phyloP scores from a whole-genome alignment of 1,284 basidiomycete species.

The Sporisorium iseilematis-ciliati region DNA sequence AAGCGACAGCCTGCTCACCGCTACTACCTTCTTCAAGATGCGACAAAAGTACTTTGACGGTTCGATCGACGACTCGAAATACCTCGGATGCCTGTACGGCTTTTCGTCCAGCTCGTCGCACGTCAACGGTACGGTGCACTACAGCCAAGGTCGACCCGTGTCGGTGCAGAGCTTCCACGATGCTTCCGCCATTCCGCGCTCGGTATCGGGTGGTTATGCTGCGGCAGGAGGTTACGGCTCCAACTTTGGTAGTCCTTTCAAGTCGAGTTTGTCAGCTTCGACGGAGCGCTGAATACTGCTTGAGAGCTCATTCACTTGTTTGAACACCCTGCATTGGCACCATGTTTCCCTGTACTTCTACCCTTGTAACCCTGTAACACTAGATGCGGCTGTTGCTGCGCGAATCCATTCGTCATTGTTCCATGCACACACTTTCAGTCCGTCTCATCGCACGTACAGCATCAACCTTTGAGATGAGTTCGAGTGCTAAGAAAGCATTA shows the following conservation, averaged over 20 bases:
- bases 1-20: conserved; percentile 91
- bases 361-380: conserved; percentile 27
- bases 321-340: neutral
- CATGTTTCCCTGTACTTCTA: conserved; percentile 25
- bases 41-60: conserved; percentile 90
- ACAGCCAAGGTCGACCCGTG: conserved; percentile 44
- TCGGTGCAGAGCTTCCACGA: conserved; percentile 54
- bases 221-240: conserved; percentile 39
- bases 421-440: conserved; percentile 1
- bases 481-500: conserved; percentile 1
- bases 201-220: conserved; percentile 43
- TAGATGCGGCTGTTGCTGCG: conserved; percentile 26
- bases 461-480: neutral
- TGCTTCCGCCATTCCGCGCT: conserved; percentile 40
- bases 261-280: conserved; percentile 36
- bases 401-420: conserved; percentile 9
- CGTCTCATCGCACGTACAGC: neutral
- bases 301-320: neutral
- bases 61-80: conserved; percentile 76
- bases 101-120: conserved; percentile 61
- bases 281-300: conserved; percentile 25
- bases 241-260: conserved; percentile 50
- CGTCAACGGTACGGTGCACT: conserved; percentile 52
- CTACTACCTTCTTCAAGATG: conserved; percentile 95
- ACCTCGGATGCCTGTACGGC: conserved; percentile 66